phyloP scores from a whole-genome alignment of 768 basidiomycete species.

The Suillus sp. region DNA sequence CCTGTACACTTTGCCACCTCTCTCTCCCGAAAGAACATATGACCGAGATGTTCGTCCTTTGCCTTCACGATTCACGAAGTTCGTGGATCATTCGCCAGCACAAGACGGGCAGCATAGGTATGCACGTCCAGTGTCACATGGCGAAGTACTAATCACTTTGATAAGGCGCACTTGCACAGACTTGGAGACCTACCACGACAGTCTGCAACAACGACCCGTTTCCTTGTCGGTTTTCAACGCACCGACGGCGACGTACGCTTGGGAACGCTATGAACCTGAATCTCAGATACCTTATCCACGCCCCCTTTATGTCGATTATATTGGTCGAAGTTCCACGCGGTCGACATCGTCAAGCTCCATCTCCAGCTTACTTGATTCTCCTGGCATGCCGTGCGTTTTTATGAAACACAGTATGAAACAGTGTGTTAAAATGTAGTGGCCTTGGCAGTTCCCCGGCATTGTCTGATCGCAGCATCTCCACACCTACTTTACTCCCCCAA shows the following conservation, averaged over 20 bases:
- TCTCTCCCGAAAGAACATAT: constrained; percentile 34
- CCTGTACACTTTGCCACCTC: constrained; percentile 37
- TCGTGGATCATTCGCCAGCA: constrained; percentile 21
- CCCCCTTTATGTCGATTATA: constrained; percentile 40
- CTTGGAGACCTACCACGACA: constrained; percentile 25
- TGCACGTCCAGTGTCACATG: constrained; percentile 7
- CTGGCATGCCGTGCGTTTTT: constrained; percentile 33
- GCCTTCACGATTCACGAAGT: constrained; percentile 34
- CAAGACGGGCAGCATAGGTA: constrained; percentile 31
- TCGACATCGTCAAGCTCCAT: constrained; percentile 34
- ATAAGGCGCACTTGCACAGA: constrained; percentile 29
- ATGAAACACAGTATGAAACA: constrained; percentile 12
- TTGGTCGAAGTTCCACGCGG: constrained; percentile 35
- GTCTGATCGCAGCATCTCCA: constrained; percentile 28
- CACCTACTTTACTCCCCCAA: constrained; percentile 33
- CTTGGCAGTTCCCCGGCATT: constrained; percentile 31
- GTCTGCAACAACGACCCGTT: constrained; percentile 33
- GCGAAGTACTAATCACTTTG: constrained; percentile 21
- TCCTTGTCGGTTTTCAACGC: constrained; percentile 45
- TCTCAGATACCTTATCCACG: constrained; percentile 45
- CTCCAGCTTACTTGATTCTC: constrained; percentile 32
- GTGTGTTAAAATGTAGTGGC: constrained; percentile 19
- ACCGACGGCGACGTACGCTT: constrained; percentile 47
- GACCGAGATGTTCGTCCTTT: constrained; percentile 37
- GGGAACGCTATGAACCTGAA: constrained; percentile 48